A percentile compares a stretch with the other conserved stretches of the same genome.
Conservation (phyloP, 2,329 filamentous ascomycete species). For the Alternaria arbusti region DNA sequence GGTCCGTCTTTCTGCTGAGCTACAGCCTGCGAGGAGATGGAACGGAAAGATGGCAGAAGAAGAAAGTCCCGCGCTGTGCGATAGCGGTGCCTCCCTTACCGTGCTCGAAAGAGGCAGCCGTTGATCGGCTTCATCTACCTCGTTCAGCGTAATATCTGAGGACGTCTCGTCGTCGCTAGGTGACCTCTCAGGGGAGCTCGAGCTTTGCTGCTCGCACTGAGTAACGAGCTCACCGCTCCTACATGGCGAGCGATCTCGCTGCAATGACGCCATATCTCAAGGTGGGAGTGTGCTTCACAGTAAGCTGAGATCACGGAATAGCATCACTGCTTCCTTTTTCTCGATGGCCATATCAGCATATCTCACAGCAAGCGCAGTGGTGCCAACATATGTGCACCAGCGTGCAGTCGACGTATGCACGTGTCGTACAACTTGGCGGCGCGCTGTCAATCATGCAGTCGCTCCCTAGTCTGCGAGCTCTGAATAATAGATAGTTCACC, state of each 20-base stretch:
- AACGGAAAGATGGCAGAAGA: slow-evolving; percentile 21
- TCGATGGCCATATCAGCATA: not conserved
- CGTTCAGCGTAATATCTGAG: slow-evolving; percentile 21
- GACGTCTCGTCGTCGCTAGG: slow-evolving; percentile 20
- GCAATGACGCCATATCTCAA: slow-evolving; percentile 18
- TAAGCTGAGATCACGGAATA: not conserved
- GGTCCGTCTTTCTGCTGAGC: slow-evolving; percentile 23
- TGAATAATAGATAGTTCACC: slow-evolving; percentile 3
- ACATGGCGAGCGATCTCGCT: slow-evolving; percentile 29
- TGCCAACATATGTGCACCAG: not conserved
- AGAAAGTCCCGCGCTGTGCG: not conserved
- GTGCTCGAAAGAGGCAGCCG: slow-evolving; percentile 1
- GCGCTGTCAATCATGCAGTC: slow-evolving; percentile 2
- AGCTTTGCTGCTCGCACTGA: slow-evolving; percentile 24
- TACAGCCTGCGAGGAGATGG: slow-evolving; percentile 40
- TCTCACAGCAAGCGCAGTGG: not conserved
- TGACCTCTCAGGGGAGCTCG: slow-evolving; percentile 13
- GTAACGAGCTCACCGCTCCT: slow-evolving; percentile 24
- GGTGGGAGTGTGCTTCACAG: not conserved
- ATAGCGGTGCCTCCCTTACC: not conserved
- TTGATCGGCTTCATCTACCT: slow-evolving; percentile 8
- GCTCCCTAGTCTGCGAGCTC: slow-evolving; percentile 6
- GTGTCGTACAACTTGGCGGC: slow-evolving; percentile 7
- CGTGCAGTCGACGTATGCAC: not conserved
- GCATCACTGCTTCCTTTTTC: slow-evolving; percentile 5